These are phyloP conservation scores for Hydrangea macrophylla DNA, from an alignment of 148 eudicot genomes.

Conservation along the genomic window DNA sequence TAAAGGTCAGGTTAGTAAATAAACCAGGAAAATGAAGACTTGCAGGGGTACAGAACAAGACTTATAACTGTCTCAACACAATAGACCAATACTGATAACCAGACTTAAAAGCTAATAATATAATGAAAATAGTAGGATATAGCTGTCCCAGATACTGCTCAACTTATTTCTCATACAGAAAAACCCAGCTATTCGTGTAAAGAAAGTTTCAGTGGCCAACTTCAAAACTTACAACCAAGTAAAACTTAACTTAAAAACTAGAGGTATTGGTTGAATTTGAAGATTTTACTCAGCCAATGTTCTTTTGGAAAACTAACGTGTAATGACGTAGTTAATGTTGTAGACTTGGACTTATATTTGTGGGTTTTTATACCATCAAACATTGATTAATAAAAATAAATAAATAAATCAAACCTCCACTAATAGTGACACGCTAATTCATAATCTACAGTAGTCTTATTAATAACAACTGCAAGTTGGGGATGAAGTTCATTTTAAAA, in stretches of 20 bases:
- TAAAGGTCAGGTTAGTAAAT: slow-evolving; percentile 8
- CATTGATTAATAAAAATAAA: no score
- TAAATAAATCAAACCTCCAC: no score
- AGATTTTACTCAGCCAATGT: no score
- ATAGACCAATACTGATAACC: background rate
- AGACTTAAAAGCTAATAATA: background rate
- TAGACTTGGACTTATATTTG: no score
- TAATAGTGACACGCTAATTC: background rate
- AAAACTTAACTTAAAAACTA: no score
- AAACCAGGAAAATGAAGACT: background rate
- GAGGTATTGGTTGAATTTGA: no score
- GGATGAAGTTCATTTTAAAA: no score
- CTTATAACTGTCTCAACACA: background rate
- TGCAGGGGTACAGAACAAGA: background rate
- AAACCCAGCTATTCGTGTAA: background rate
- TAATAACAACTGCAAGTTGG: background rate
- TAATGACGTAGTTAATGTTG: no score
- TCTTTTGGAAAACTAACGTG: no score
- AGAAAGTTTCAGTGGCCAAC: no score
- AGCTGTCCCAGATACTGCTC: background rate
- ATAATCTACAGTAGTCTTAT: background rate
- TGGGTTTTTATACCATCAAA: no score
- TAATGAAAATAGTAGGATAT: background rate
- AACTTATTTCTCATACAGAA: background rate
- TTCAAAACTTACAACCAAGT: no score